Conservation (phyloP, 305 asterid genomes). For the Ilex paraguariensis region DNA sequence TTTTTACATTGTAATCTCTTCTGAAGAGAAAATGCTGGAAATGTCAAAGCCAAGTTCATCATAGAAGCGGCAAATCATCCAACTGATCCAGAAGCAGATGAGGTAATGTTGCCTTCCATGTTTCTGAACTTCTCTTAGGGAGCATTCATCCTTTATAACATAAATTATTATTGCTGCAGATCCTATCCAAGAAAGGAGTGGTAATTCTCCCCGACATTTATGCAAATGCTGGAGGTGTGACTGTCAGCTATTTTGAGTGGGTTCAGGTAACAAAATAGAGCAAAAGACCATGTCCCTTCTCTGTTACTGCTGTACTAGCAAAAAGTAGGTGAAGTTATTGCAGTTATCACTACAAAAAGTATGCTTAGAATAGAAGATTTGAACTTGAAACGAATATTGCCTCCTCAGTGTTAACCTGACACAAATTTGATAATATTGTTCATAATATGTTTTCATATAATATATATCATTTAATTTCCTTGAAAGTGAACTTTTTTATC, state of each 20-base stretch:
- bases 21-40: constrained; percentile 70
- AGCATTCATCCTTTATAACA: background rate
- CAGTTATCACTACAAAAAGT: too few species aligned
- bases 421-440: background rate
- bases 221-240: constrained; percentile 95
- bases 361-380: too few species aligned
- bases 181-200: constrained; percentile 76
- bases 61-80: constrained; percentile 95
- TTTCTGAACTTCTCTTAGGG: constrained; percentile 4
- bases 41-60: constrained; percentile 68
- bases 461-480: too few species aligned
- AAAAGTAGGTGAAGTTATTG: background rate
- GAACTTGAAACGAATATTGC: background rate
- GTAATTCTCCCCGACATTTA: constrained; percentile 82
- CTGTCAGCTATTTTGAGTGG: constrained; percentile 97
- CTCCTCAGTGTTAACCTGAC: background rate
- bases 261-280: constrained; percentile 59
- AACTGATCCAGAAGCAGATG: constrained; percentile 93
- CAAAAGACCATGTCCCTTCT: background rate
- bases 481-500: too few species aligned
- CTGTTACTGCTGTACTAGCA: constrained; percentile 1
- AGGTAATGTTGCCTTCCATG: constrained; percentile 34
- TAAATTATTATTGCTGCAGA: constrained; percentile 39
- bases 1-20: constrained; percentile 10
- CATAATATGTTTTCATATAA: background rate